Base-by-base conservation (phyloP, 2,329 filamentous ascomycete genomes). In the Graphilbum fragrans region DNA sequence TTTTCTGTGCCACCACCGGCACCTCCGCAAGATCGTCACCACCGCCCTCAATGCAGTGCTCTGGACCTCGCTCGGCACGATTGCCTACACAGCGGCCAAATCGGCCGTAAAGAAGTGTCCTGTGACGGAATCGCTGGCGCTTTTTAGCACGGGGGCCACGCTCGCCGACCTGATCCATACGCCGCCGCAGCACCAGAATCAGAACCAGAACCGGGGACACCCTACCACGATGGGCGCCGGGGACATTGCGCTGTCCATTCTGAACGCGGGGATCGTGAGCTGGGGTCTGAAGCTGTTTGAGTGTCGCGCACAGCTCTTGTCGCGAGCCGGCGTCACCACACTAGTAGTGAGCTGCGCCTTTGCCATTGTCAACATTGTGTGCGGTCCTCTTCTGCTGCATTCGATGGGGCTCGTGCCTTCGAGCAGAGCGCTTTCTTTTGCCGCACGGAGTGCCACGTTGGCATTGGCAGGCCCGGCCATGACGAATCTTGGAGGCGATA, bases 221-320 rank as follows among this genome's bases (percentile, higher is more conserved):
- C n/a, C 39, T 0, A 43, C 49, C 2, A 34, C 7, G 19, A 45
- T 60, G 39, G 67, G 66, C 3, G 68, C 69, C 0, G 69, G 69
- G 9, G 69, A 72, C 45, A 52, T 64, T 4, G 69, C 69, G 0
- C 57, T 65, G 2, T 65, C 67, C 0, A 52, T 72, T 3, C 65
- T 73, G 3, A 66, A 72, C 49, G 62, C 65, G 4, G 69, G 69
- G 11, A 69, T 73, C 20, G 58, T 72, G 3, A 58, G 63, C 4
- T 73, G 69, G 69, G 69, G 69, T 0, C 63, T 73, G 47, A 73
- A 72, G 53, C 57, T 73, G 4, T 70, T 65, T 48, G 67, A 70
- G 46, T 70, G 66, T 52, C 65, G 67, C 4, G 46, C 49, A 3
- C 65, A 67, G 38, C 57, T 73, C 2, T 58, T 66, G 36, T 69